Base-by-base conservation (phyloP, 1,139 yeast genomes). In the Zygoascus hellenicus region DNA sequence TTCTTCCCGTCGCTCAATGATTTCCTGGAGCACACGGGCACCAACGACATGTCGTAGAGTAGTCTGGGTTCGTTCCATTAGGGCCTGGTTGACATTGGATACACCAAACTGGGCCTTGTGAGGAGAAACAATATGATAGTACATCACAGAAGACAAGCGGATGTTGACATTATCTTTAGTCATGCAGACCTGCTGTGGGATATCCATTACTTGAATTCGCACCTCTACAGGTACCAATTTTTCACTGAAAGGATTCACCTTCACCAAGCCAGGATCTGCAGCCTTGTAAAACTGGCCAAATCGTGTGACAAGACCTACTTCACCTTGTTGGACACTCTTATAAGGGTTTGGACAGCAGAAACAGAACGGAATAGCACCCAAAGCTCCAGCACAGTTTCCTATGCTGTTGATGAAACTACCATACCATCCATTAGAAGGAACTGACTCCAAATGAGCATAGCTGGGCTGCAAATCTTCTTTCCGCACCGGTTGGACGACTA, bases 41-140 rank as follows among this genome's bases (percentile, higher is more conserved):
- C 90, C 90, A 51, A 81, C 76, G 10, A 83, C 89, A 58, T 82
- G 87, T 62, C 90, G 74, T 58, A 83, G 69, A 2, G 90, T 83
- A 40, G 88, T 83, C 64, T 81, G 87, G 3, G 89, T 81, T 63
- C 89, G 73, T 63, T 82, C 89, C 50, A 72, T 66, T 49, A 83
- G 73, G n/a, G 89, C 85, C 35, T 66, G 68, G 54, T 74, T 72
- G 51, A 82, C 78, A 58, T 78, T 67, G 36, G 71, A 63, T 52
- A 83, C 79, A 26, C 81, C 77, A 58, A 76, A 82, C 47, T 75
- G 69, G 9, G 89, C 84, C 69, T 76, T 78, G 62, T 81, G 83
- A 1, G 90, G 89, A 54, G 81, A 83, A 42, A 77, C 71, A 54
- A 83, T 77, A 61, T 81, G 81, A 66, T 77, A 82, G 63, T 82